phyloP scores from a whole-genome alignment of 805 yeast species.

The Starmera pachycereana region DNA sequence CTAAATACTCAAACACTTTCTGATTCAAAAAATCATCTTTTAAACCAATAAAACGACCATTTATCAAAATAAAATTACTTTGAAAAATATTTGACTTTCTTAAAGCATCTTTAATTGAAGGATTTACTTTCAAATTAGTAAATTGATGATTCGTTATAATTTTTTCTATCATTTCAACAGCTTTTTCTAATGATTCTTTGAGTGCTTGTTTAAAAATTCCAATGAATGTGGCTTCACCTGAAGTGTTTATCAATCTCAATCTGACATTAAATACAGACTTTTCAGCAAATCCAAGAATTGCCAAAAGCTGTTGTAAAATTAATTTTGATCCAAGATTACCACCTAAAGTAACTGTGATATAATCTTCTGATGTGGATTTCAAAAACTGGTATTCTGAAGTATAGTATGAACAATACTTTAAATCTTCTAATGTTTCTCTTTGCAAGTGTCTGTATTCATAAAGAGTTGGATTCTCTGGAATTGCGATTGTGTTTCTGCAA shows the following conservation, averaged over 20 bases:
- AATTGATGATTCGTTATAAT: conserved; percentile 6
- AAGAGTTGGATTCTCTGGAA: conserved; percentile 34
- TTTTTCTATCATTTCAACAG: conserved; percentile 6
- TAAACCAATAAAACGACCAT: conserved; percentile 41
- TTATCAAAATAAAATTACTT: conserved; percentile 33
- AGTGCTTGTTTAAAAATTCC: conserved; percentile 11
- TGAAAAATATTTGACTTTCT: conserved; percentile 23
- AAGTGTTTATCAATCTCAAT: conserved; percentile 26
- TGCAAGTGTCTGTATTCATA: conserved; percentile 20
- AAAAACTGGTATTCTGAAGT: conserved; percentile 13
- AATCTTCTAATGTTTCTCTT: conserved; percentile 5
- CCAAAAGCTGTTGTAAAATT: conserved; percentile 34
- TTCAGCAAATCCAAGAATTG: conserved; percentile 21
- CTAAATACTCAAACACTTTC: conserved; percentile 26
- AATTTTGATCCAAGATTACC: conserved; percentile 39
- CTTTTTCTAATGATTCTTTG: conserved; percentile 7
- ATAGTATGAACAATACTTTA: conserved; percentile 5
- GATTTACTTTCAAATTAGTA: conserved; percentile 4
- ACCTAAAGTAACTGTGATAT: conserved; percentile 39
- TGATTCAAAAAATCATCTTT: conserved; percentile 16
- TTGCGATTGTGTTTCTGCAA: conserved; percentile 37
- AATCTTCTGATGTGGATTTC: conserved; percentile 12
- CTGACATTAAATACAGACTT: conserved; percentile 22
- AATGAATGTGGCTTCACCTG: conserved; percentile 9
- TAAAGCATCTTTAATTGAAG: conserved; percentile 14